A percentile compares a stretch with the other conserved stretches of the same genome.
Evolutionary conservation across 2,329 filamentous ascomycete genomes (phyloP).

Genomic region (Fusarium sp.): DNA sequence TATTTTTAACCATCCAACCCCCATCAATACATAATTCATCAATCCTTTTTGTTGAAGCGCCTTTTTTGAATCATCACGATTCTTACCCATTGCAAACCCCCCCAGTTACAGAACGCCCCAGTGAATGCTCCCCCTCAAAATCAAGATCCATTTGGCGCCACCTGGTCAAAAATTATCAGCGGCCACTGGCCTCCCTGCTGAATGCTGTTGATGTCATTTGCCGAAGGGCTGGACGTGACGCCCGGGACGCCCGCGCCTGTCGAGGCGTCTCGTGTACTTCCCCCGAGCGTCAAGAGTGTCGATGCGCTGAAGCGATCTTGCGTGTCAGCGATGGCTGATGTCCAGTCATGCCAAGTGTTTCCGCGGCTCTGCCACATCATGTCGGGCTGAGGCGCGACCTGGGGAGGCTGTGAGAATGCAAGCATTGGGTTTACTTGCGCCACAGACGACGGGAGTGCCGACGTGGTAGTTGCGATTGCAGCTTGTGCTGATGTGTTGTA

Average conservation of each 20-base stretch:
- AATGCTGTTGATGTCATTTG: slow-evolving; percentile 43
- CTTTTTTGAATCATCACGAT: slow-evolving; percentile 3
- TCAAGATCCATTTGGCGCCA: slow-evolving; percentile 38
- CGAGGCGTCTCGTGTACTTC: slow-evolving; percentile 36
- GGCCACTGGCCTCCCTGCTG: slow-evolving; percentile 46
- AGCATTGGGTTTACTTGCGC: slow-evolving; percentile 50
- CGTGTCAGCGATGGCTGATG: slow-evolving; percentile 59
- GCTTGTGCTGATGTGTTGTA: slow-evolving; percentile 41
- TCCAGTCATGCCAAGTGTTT: slow-evolving; percentile 66
- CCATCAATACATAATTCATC: slow-evolving; percentile 29
- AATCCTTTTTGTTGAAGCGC: not conserved
- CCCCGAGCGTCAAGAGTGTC: slow-evolving; percentile 58
- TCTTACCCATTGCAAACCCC: slow-evolving; percentile 7
- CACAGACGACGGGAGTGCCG: slow-evolving; percentile 34
- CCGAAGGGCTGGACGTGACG: slow-evolving; percentile 23
- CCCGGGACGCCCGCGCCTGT: slow-evolving; percentile 26
- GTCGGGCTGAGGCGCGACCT: slow-evolving; percentile 43
- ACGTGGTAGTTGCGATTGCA: slow-evolving; percentile 30
- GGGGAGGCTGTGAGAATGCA: slow-evolving; percentile 52
- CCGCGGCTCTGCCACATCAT: slow-evolving; percentile 49
- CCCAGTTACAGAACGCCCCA: slow-evolving; percentile 19
- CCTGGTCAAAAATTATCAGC: slow-evolving; percentile 45
- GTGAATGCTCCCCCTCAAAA: slow-evolving; percentile 29
- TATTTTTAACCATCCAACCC: not conserved
- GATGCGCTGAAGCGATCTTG: slow-evolving; percentile 61